Percentiles rank a stretch among this genome's conserved stretches.
phyloP scores from a whole-genome alignment of 768 basidiomycete species.

The Rhodotorula sphaerocarpa region DNA sequence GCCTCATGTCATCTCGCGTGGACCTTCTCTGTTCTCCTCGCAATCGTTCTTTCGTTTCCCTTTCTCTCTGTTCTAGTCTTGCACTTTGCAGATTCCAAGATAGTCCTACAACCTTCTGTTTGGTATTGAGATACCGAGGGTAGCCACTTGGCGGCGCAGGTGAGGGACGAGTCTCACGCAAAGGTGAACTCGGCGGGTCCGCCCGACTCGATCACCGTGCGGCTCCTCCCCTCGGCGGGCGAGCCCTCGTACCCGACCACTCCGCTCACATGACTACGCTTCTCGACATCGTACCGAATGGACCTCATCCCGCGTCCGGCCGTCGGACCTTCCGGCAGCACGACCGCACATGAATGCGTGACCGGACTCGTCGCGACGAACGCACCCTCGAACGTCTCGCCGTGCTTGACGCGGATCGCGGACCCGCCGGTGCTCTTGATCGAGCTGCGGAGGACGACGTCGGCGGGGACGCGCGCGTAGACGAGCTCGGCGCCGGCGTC shows the following conservation, averaged over 20 bases:
- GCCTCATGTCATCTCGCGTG: no score
- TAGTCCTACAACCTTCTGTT: no score
- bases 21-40: no score
- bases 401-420: neutral
- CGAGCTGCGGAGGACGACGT: neutral
- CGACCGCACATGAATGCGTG: neutral
- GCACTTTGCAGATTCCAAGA: no score
- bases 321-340: neutral
- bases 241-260: neutral
- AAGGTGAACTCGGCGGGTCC: neutral
- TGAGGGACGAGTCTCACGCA: no score
- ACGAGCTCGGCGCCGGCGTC: conserved; percentile 7
- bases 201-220: neutral
- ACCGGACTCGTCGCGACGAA: no score
- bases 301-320: neutral
- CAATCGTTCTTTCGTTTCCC: no score
- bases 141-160: no score
- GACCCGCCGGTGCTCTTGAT: neutral
- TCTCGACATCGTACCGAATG: neutral
- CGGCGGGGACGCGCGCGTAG: neutral
- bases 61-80: no score
- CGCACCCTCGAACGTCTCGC: neutral
- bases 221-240: neutral
- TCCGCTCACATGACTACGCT: neutral
- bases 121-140: no score